Evolutionary conservation across 768 basidiomycete genomes (phyloP).

Genomic region (Hortiboletus flavorubellus): DNA sequence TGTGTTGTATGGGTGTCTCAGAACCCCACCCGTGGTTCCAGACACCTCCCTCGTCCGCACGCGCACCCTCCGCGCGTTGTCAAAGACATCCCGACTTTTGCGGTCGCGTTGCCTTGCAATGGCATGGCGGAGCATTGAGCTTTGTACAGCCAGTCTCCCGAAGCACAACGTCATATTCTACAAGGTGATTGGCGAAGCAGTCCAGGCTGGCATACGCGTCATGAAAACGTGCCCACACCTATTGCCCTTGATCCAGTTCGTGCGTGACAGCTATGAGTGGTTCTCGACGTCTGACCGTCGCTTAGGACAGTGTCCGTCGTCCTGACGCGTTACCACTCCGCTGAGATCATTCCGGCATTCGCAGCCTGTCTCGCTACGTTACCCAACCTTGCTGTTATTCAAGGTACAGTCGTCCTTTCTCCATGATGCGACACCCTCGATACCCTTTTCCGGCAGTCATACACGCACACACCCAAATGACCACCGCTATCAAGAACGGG

Average conservation of each 20-base stretch:
- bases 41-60: not conserved
- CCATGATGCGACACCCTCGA: not conserved
- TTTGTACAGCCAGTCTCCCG: not conserved
- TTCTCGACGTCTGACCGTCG: not conserved
- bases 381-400: slow-evolving; percentile 7
- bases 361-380: not conserved
- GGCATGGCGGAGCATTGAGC: slow-evolving; percentile 10
- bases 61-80: slow-evolving; percentile 3
- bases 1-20: not conserved
- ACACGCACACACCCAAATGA: not conserved
- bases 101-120: slow-evolving; percentile 12
- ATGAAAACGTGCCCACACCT: slow-evolving; percentile 5
- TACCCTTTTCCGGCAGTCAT: not conserved
- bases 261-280: not conserved
- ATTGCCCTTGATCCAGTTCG: slow-evolving; percentile 2
- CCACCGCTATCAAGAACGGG: slow-evolving; percentile 2
- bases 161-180: not conserved
- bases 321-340: not conserved
- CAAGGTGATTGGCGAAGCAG: not conserved
- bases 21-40: not conserved
- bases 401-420: not conserved
- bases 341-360: slow-evolving; percentile 7
- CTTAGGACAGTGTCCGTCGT: slow-evolving; percentile 1
- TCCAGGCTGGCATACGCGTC: not conserved
- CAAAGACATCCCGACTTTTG: slow-evolving; percentile 4